Evolutionary conservation across 108 stramenopile genomes (phyloP).

Genomic region (Discostella pseudostelligera): DNA sequence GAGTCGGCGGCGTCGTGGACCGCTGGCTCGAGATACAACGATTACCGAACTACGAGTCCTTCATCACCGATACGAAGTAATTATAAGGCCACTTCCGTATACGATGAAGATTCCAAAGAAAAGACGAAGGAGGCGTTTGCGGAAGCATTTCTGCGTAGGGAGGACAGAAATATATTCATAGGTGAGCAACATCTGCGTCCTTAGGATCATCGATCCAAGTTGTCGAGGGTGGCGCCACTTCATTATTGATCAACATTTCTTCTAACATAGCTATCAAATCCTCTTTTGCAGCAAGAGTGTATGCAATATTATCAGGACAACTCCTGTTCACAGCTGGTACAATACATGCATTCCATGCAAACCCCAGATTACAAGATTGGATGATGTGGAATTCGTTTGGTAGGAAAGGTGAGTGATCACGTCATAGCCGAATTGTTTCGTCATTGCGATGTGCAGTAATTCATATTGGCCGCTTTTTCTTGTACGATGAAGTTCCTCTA

Average conservation of each 20-base stretch:
- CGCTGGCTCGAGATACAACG: slow-evolving; percentile 6
- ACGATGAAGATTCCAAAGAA: slow-evolving; percentile 5
- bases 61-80: slow-evolving; percentile 3
- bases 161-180: slow-evolving; percentile 19
- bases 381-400: slow-evolving; percentile 39
- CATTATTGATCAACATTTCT: too few relatives aligned
- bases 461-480: neutral
- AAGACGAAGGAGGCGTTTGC: slow-evolving; percentile 10
- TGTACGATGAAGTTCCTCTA: slow-evolving; percentile 30
- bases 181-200: neutral
- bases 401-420: slow-evolving; percentile 17
- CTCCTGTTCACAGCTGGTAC: slow-evolving; percentile 65
- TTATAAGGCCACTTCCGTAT: neutral
- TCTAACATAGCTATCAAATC: too few relatives aligned
- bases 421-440: neutral
- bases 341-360: slow-evolving; percentile 59
- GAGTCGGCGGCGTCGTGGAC: slow-evolving; percentile 5
- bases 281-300: slow-evolving; percentile 59
- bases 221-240: too few relatives aligned
- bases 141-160: slow-evolving; percentile 8
- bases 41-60: slow-evolving; percentile 10
- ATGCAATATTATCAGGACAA: slow-evolving; percentile 74
- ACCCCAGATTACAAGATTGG: slow-evolving; percentile 43
- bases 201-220: too few relatives aligned
- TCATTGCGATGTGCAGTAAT: neutral